phyloP scores from a whole-genome alignment of 2,329 filamentous ascomycete species.

The Gnomoniopsis sp. region DNA sequence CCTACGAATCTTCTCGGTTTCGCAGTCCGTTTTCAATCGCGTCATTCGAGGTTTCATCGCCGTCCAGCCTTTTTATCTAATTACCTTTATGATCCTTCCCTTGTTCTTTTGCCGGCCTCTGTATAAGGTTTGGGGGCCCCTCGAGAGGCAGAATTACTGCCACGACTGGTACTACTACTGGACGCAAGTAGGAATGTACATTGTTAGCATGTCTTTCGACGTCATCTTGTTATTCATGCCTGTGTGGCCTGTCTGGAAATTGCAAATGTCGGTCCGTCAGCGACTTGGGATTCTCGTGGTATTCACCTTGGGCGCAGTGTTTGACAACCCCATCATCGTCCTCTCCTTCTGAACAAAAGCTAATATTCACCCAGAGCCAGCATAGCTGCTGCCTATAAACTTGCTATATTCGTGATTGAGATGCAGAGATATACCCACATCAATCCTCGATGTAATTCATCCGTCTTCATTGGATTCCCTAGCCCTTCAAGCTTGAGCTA shows the following conservation, averaged over 20 bases:
- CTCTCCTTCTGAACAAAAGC: not conserved
- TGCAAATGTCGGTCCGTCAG: constrained; percentile 22
- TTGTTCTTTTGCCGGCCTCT: constrained; percentile 23
- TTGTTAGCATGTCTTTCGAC: constrained; percentile 24
- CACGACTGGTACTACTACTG: constrained; percentile 22
- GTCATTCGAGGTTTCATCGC: constrained; percentile 17
- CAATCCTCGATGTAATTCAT: constrained; percentile 23
- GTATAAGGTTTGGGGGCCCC: constrained; percentile 18
- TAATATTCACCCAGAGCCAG: constrained; percentile 13
- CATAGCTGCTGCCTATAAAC: constrained; percentile 24
- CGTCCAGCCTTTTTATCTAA: constrained; percentile 21
- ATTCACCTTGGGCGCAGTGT: constrained; percentile 22
- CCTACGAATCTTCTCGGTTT: constrained; percentile 21
- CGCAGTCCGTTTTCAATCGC: not conserved
- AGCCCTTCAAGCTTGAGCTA: not conserved
- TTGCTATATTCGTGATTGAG: constrained; percentile 20
- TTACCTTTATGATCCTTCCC: constrained; percentile 23
- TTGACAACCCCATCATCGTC: not conserved
- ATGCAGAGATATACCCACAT: constrained; percentile 10
- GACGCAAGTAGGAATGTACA: constrained; percentile 21
- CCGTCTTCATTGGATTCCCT: no score
- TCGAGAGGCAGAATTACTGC: constrained; percentile 20
- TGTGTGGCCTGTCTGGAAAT: constrained; percentile 20
- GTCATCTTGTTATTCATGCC: constrained; percentile 24
- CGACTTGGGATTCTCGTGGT: constrained; percentile 21